Percentiles rank a stretch among this genome's conserved stretches.
These are phyloP conservation scores for Diaporthe sp. DNA, from an alignment of 2,329 filamentous ascomycete species.

Conservation along the genomic window DNA sequence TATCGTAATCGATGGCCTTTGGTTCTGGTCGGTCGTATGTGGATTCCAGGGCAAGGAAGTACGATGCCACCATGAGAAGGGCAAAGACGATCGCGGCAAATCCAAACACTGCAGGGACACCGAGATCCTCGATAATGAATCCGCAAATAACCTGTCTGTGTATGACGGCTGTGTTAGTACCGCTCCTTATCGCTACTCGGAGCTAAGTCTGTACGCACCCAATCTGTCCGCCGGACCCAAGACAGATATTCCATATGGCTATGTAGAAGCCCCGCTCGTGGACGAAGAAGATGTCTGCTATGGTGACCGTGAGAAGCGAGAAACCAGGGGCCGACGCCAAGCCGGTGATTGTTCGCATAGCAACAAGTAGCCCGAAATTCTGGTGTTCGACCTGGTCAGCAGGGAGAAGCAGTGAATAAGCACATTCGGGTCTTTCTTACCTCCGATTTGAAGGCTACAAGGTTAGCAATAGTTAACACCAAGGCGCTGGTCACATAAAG, in stretches of 20 bases:
- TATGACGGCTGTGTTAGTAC: neutral
- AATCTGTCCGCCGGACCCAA: constrained; percentile 11
- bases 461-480: constrained; percentile 5
- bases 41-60: constrained; percentile 33
- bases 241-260: constrained; percentile 8
- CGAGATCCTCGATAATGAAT: constrained; percentile 33
- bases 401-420: neutral
- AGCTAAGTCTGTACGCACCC: neutral
- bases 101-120: constrained; percentile 19
- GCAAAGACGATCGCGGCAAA: constrained; percentile 32
- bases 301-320: constrained; percentile 9
- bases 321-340: constrained; percentile 28
- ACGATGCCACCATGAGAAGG: constrained; percentile 11
- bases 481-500: constrained; percentile 25
- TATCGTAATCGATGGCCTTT: neutral
- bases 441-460: neutral
- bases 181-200: neutral
- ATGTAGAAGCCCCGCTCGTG: constrained; percentile 33
- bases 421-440: neutral
- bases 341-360: constrained; percentile 24
- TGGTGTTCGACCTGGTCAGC: neutral
- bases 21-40: constrained; percentile 10
- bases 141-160: constrained; percentile 28
- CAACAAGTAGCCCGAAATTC: constrained; percentile 24
- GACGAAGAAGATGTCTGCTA: constrained; percentile 34